Conservation (phyloP, 2,329 filamentous ascomycete genomes). For the Botrytis porri region DNA sequence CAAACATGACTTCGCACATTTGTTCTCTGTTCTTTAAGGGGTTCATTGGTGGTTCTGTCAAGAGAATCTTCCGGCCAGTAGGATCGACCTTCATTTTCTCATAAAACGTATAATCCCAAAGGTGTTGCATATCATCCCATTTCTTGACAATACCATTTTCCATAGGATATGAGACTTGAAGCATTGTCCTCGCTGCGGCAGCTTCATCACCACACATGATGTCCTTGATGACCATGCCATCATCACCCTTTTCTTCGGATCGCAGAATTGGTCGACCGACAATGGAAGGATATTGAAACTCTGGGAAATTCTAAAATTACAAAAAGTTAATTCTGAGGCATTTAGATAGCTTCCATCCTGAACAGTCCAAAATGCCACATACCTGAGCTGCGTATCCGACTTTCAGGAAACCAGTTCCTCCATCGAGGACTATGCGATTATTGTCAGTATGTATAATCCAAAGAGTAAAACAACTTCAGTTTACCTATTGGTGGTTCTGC, state of each 20-base stretch:
- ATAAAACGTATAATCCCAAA: slow-evolving; percentile 98
- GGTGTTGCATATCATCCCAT: slow-evolving; percentile 99
- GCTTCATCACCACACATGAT: slow-evolving; percentile 99
- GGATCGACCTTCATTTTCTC: slow-evolving; percentile 96
- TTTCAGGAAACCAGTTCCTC: slow-evolving; percentile 99
- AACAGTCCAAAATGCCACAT: slow-evolving; percentile 34
- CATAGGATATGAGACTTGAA: slow-evolving; percentile 99
- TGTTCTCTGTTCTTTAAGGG: slow-evolving; percentile 93
- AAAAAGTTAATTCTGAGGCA: slow-evolving; percentile 19
- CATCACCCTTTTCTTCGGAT: slow-evolving; percentile 73
- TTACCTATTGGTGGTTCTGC: slow-evolving; percentile 41
- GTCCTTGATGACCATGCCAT: slow-evolving; percentile 82
- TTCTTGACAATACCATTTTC: slow-evolving; percentile 99
- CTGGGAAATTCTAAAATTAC: slow-evolving; percentile 80
- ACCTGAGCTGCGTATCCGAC: slow-evolving; percentile 95
- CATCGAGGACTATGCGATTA: slow-evolving; percentile 78
- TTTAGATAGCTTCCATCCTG: slow-evolving; percentile 1
- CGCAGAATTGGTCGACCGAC: slow-evolving; percentile 96
- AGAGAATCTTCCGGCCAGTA: slow-evolving; percentile 88
- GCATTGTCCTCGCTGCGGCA: slow-evolving; percentile 90
- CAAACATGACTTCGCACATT: slow-evolving; percentile 99
- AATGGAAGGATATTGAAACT: slow-evolving; percentile 97
- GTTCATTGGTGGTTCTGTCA: slow-evolving; percentile 98
- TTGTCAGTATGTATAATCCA: slow-evolving; percentile 25
- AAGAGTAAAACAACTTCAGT: not conserved